Percentiles rank a stretch among this genome's conserved stretches.
phyloP scores from a whole-genome alignment of 345 rosid species.

The Brassica nigra region DNA sequence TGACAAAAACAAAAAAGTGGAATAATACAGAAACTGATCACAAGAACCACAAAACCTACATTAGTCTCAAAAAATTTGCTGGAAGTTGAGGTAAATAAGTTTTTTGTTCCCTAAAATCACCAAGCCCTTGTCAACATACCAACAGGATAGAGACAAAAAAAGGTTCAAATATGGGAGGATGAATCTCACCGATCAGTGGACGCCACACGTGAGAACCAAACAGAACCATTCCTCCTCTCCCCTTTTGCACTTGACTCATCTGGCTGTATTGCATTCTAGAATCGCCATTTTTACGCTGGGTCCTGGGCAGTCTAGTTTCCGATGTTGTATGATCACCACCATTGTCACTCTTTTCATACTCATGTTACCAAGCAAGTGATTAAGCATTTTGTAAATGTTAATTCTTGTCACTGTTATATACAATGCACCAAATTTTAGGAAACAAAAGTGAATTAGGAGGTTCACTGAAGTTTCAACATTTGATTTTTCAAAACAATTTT shows the following conservation, averaged over 20 bases:
- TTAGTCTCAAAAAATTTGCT: conserved; percentile 66
- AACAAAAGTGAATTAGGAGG: not conserved
- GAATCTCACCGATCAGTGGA: conserved; percentile 75
- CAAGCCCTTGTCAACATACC: conserved; percentile 31
- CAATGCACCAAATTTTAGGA: not conserved
- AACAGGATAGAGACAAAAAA: not conserved
- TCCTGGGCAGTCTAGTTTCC: conserved; percentile 58
- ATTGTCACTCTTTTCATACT: conserved; percentile 47
- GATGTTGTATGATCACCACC: conserved; percentile 48
- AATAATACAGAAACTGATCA: not conserved
- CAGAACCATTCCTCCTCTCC: conserved; percentile 58
- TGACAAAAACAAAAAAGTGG: too few relatives aligned
- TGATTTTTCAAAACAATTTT: not conserved
- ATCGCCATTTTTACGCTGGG: conserved; percentile 56
- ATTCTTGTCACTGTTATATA: not conserved
- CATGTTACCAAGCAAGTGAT: conserved; percentile 6
- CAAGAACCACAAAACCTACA: conserved; percentile 45
- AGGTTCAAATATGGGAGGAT: conserved; percentile 27
- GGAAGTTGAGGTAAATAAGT: conserved; percentile 73
- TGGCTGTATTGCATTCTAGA: conserved; percentile 53
- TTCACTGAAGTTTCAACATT: not conserved
- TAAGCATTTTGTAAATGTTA: not conserved
- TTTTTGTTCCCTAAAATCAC: conserved; percentile 69
- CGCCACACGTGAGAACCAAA: conserved; percentile 88
- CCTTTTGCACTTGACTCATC: conserved; percentile 51